Evolutionary conservation across 2,329 filamentous ascomycete genomes (phyloP).

Genomic region (Fusarium pseudograminearum): DNA sequence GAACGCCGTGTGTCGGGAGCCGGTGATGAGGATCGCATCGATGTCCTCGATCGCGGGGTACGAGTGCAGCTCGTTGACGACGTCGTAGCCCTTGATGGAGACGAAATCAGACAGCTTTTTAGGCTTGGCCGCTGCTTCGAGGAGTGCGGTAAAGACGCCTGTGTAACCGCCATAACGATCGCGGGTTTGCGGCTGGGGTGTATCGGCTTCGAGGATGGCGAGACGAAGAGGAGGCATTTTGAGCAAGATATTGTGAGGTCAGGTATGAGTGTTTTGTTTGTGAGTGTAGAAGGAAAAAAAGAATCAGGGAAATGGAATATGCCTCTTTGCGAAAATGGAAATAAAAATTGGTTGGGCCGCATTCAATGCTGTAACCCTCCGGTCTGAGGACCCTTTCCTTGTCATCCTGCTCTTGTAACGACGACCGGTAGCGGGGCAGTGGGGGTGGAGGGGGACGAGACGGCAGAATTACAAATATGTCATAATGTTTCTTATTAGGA

Average conservation of each 20-base stretch:
- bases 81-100: conserved; percentile 74
- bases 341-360: not conserved
- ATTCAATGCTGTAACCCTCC: conserved; percentile 18
- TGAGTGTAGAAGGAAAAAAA: not conserved
- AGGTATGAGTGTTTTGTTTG: not conserved
- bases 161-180: conserved; percentile 79
- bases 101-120: conserved; percentile 60
- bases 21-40: conserved; percentile 86
- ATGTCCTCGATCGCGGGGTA: conserved; percentile 81
- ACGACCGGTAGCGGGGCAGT: conserved; percentile 43
- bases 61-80: conserved; percentile 71
- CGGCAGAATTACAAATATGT: conserved; percentile 33
- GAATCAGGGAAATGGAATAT: conserved; percentile 7
- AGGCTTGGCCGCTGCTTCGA: conserved; percentile 64
- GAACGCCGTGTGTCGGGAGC: conserved; percentile 69
- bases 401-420: conserved; percentile 24
- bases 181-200: conserved; percentile 73
- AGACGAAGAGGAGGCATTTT: conserved; percentile 72
- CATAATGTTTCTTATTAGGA: not conserved
- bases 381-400: conserved; percentile 19
- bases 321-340: conserved; percentile 17
- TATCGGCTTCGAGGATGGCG: conserved; percentile 90
- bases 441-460: conserved; percentile 22
- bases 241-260: not conserved
- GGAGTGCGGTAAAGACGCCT: conserved; percentile 73